Base-by-base conservation (phyloP, 2,329 filamentous ascomycete species). In the Talaromyces sp. region DNA sequence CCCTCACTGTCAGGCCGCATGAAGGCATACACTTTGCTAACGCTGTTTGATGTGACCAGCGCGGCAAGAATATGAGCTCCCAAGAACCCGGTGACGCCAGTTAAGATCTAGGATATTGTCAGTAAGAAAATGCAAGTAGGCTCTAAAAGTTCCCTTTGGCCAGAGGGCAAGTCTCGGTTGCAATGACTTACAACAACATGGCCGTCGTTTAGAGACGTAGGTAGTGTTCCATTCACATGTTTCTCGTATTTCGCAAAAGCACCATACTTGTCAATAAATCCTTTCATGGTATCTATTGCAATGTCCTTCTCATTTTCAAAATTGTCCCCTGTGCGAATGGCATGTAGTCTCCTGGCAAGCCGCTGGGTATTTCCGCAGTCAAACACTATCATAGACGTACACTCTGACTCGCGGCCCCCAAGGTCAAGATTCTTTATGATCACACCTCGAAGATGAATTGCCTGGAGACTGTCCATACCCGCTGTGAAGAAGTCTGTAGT, bases 391-490 rank as follows among this genome's bases (percentile, higher is more conserved):
- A 50, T 50, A 50, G 46, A 35, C 35, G 46, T 50, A 33, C 66
- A 57, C 79, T 79, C 7, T 68, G 69, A 60, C 8, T 69, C 61
- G 17, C 65, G 62, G 19, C 68, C 67, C 2, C 35, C 58, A 13
- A 80, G 63, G 15, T 73, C 68, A n/a, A 80, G 69, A 31, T 73
- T 65, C n/a, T 71, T 66, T 37, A 77, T 65, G 21, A 80, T 68
- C 3, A 78, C 57, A 5, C 76, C 69, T 19, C 77, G 73, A 2
- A 78, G 62, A 17, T 79, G 75, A 11, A 77, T 76, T 2, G 77
- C 77, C 17, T 77, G 75, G 9, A 80, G 64, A 59, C 77, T 80
- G 62, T 80, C 78, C 21, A 80, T 61, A 0, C 78, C 78, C 0
- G 71, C 67, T 1, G 71, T 66, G 60, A 79, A 80, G 63, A 80